These are phyloP conservation scores for Gyrodon lividus DNA, from an alignment of 768 basidiomycete species.

Conservation along the genomic window DNA sequence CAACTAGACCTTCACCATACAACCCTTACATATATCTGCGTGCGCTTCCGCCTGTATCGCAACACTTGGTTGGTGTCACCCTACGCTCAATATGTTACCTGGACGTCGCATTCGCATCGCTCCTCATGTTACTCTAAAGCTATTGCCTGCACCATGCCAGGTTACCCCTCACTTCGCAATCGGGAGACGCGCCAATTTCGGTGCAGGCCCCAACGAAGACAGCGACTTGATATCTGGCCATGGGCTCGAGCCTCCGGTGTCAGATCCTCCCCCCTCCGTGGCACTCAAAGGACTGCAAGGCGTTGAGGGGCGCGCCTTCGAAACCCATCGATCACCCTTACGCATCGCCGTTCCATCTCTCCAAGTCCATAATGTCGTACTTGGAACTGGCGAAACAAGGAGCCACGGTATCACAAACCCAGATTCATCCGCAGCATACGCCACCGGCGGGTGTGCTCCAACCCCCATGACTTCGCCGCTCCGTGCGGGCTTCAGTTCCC, in stretches of 20 bases:
- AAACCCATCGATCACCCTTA: neutral
- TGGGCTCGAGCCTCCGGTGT: neutral
- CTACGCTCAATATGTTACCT: conserved; percentile 11
- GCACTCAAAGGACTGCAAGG: neutral
- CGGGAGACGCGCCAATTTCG: conserved; percentile 6
- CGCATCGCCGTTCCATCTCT: neutral
- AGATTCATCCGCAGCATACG: neutral
- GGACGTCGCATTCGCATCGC: conserved; percentile 1
- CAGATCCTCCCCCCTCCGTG: neutral
- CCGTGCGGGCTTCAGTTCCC: conserved; percentile 9
- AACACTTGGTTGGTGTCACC: neutral
- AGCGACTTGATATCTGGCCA: neutral
- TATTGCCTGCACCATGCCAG: conserved; percentile 1
- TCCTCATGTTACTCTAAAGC: conserved; percentile 6
- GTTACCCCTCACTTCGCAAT: neutral
- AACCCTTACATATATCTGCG: neutral
- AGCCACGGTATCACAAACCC: neutral
- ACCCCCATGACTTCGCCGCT: neutral
- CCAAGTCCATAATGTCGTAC: neutral
- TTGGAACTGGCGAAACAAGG: neutral
- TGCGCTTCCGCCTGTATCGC: neutral
- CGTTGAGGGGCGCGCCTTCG: neutral
- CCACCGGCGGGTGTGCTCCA: neutral
- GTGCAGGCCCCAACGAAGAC: neutral
- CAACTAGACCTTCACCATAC: neutral